phyloP scores from a whole-genome alignment of 208 protist species.

The Trypanosoma boissoni region DNA sequence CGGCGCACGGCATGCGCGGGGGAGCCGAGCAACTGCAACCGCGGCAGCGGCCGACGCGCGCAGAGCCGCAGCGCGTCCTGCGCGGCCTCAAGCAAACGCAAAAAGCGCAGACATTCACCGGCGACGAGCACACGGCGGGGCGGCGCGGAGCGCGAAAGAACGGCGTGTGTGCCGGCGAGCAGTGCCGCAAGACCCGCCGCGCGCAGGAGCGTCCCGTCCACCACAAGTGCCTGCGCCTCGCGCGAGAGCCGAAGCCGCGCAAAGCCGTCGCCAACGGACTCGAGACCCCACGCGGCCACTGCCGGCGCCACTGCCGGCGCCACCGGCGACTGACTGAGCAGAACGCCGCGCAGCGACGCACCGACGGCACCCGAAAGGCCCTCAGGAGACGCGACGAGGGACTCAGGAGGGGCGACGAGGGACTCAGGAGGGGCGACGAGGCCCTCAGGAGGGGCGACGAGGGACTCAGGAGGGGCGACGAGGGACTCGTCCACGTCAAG shows the following conservation, averaged over 20 bases:
- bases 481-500: too few species aligned
- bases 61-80: slow-evolving; percentile 46
- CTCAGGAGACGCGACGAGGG: too few species aligned
- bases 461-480: too few species aligned
- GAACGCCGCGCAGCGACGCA: slow-evolving; percentile 33
- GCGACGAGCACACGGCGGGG: slow-evolving; percentile 11
- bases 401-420: too few species aligned
- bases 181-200: slow-evolving; percentile 47
- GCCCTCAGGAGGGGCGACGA: too few species aligned
- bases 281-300: slow-evolving; percentile 2
- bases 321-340: slow-evolving; percentile 35
- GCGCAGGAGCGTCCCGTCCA: slow-evolving; percentile 35
- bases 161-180: slow-evolving; percentile 39
- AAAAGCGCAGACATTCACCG: slow-evolving; percentile 27
- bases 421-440: too few species aligned
- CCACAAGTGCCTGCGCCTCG: slow-evolving; percentile 34
- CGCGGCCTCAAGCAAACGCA: slow-evolving; percentile 69
- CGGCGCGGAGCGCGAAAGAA: slow-evolving; percentile 1
- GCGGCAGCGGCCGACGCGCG: slow-evolving; percentile 28
- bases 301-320: neutral
- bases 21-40: slow-evolving; percentile 66
- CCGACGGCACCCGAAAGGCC: neutral
- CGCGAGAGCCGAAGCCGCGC: neutral
- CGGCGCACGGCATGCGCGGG: neutral
- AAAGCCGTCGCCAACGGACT: slow-evolving; percentile 11